Percentiles rank a stretch among this genome's conserved stretches.
These are phyloP conservation scores for Alternaria arborescens DNA, from an alignment of 2,329 filamentous ascomycete genomes.

Conservation along the genomic window DNA sequence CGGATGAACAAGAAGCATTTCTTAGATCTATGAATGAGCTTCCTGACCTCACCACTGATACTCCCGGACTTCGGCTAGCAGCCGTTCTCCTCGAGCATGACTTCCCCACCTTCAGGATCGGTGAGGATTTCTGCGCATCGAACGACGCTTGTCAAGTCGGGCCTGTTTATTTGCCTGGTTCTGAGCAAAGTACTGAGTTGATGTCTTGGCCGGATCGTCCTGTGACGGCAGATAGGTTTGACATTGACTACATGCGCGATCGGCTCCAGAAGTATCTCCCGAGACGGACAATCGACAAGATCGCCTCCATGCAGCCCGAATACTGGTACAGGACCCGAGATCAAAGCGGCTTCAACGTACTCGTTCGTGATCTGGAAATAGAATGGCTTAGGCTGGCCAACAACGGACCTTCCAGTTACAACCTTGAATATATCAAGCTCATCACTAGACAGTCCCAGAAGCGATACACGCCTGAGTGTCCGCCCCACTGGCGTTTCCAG, in stretches of 20 bases:
- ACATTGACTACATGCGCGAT: neutral
- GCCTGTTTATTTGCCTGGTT: neutral
- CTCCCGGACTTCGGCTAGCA: neutral
- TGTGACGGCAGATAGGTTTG: neutral
- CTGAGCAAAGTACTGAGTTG: neutral
- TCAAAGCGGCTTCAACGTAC: neutral
- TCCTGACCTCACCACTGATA: neutral
- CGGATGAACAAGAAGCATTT: neutral
- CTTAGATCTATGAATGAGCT: neutral
- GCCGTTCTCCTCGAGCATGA: neutral
- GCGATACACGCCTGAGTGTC: neutral
- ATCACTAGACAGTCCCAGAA: neutral
- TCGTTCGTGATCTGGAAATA: neutral
- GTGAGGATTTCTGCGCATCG: neutral
- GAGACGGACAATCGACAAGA: neutral
- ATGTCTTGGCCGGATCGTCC: neutral
- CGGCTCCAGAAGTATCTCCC: neutral
- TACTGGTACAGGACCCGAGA: neutral
- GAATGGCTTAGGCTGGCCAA: neutral
- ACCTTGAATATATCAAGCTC: neutral
- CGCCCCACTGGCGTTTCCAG: neutral
- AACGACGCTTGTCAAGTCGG: neutral
- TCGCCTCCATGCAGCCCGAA: neutral
- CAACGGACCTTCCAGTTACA: neutral
- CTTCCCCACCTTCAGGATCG: neutral